These are phyloP conservation scores for Talaromyces sp. DNA, from an alignment of 2,329 filamentous ascomycete species.

Conservation along the genomic window DNA sequence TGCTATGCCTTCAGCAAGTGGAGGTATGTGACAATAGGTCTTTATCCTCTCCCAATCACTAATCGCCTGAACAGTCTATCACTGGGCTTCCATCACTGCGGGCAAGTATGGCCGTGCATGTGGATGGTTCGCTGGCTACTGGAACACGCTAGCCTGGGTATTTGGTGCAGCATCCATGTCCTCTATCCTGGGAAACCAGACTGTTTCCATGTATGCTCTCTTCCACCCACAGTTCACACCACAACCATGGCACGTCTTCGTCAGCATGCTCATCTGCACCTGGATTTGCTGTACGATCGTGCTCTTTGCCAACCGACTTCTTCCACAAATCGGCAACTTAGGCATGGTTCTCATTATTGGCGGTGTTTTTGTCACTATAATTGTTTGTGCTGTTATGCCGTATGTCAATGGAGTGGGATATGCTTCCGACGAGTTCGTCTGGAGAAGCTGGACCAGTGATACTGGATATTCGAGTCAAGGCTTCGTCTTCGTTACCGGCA, in stretches of 20 bases:
- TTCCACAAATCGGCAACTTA: constrained; percentile 51
- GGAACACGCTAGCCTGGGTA: constrained; percentile 52
- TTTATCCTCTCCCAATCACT: background rate
- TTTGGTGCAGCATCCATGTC: constrained; percentile 58
- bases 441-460: constrained; percentile 51
- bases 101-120: constrained; percentile 52
- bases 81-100: constrained; percentile 58
- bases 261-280: constrained; percentile 54
- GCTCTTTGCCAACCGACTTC: constrained; percentile 52
- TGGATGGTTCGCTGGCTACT: constrained; percentile 44
- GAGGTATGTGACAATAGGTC: constrained; percentile 28
- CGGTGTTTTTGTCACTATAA: constrained; percentile 51
- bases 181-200: constrained; percentile 56
- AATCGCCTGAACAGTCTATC: constrained; percentile 47
- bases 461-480: constrained; percentile 46
- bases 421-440: constrained; percentile 51
- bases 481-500: constrained; percentile 62
- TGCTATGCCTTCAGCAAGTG: constrained; percentile 57
- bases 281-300: constrained; percentile 51
- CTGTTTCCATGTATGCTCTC: constrained; percentile 57
- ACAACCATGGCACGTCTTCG: constrained; percentile 56
- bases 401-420: constrained; percentile 35
- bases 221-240: constrained; percentile 53
- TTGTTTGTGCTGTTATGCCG: constrained; percentile 54
- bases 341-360: constrained; percentile 54